phyloP scores from a whole-genome alignment of 106 monocot species.

The Phalaenopsis equestris region DNA sequence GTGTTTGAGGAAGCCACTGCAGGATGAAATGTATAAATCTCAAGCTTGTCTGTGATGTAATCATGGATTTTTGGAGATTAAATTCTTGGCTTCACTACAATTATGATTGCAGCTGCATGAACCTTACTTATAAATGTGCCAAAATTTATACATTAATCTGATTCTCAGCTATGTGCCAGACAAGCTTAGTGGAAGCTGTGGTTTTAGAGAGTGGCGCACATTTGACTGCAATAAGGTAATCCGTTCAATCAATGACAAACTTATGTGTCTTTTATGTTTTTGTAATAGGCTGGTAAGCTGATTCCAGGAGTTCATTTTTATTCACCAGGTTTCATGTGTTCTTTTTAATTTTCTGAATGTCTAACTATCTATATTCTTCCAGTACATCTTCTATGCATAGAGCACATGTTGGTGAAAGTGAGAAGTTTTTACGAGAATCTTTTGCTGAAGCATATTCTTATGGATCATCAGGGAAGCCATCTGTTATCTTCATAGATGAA shows the following conservation, averaged over 20 bases:
- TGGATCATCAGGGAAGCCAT: conserved; percentile 67
- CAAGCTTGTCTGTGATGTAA: not conserved
- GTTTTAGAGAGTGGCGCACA: conserved; percentile 83
- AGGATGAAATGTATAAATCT: not conserved
- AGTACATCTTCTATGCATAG: conserved; percentile 70
- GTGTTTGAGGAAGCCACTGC: not conserved
- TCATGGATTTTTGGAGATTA: not conserved
- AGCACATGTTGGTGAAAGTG: conserved; percentile 88
- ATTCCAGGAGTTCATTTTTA: not conserved
- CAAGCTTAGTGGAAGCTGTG: conserved; percentile 80
- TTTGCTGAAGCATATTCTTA: conserved; percentile 72
- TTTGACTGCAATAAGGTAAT: conserved; percentile 71
- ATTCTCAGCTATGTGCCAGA: conserved; percentile 35
- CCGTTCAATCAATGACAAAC: not conserved
- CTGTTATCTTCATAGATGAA: conserved; percentile 92
- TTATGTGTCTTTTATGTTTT: not conserved
- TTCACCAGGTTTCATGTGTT: not conserved
- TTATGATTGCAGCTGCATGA: not conserved
- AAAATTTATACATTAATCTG: conserved; percentile 3
- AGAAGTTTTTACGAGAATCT: conserved; percentile 59
- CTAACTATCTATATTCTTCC: not conserved
- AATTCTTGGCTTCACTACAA: not conserved
- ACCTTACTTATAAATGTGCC: not conserved
- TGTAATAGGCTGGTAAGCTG: not conserved
- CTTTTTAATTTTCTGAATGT: not conserved